phyloP scores from a whole-genome alignment of 2,329 filamentous ascomycete species.

The Apiospora malaysiana region DNA sequence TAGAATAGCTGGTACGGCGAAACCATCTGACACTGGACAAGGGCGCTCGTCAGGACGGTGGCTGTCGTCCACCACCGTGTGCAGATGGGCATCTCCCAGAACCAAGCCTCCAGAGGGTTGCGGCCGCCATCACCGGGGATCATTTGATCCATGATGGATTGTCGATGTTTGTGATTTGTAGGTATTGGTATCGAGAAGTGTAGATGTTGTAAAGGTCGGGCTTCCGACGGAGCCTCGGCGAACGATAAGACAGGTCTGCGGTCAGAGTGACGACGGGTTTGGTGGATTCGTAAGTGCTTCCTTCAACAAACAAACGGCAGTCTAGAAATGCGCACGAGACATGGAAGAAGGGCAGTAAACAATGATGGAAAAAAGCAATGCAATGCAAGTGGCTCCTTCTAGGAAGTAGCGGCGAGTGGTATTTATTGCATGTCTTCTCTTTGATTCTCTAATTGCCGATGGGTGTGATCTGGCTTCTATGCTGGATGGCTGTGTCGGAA shows the following conservation, averaged over 20 bases:
- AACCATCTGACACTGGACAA: conserved; percentile 92
- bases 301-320: neutral
- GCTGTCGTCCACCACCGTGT: conserved; percentile 97
- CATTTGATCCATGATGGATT: conserved; percentile 59
- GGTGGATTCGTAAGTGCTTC: neutral
- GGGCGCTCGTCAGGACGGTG: conserved; percentile 82
- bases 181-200: neutral
- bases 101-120: conserved; percentile 94
- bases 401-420: neutral
- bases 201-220: neutral
- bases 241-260: conserved; percentile 9
- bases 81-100: conserved; percentile 97
- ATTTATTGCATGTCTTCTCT: neutral
- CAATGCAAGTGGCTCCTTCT: neutral
- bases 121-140: conserved; percentile 62
- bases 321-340: conserved; percentile 9
- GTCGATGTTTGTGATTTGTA: neutral
- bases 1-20: conserved; percentile 97
- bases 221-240: neutral
- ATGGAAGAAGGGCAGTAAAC: neutral
- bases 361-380: neutral
- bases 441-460: neutral
- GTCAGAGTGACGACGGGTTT: conserved; percentile 5
- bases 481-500: conserved; percentile 10
- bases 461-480: conserved; percentile 14